Evolutionary conservation across 352 stramenopile genomes (phyloP), one percentile per base, ranked within the genome.

Genomic region (Peronospora belbahrii): DNA sequence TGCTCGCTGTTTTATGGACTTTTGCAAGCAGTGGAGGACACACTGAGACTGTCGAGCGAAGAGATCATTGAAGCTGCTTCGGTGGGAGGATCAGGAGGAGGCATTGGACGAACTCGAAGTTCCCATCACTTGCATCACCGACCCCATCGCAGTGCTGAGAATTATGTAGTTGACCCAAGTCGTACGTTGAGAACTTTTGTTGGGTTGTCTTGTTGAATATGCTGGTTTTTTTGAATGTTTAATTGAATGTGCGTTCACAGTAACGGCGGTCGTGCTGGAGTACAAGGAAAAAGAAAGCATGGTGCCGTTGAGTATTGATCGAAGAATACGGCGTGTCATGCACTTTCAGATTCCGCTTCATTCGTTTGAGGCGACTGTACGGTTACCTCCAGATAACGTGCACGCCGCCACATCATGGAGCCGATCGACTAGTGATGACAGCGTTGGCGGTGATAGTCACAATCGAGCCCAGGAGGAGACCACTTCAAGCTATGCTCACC

Each of bases 271-370:
- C 3, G 83, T 94, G 45, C 60, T 94, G 11, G 81, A 91, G 42
- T 94, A 94, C 43, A 77, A 82, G 15, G 80, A 91, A 41, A 94
- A 92, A 38, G 80, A 94, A 41, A 79, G 68, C 52, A 77, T 81
- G 55, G 72, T 94, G 44, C 75, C 81, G 19, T 70, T 67, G 33
- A 87, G 78, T 50, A 90, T 92, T 57, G 88, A 90, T 55, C 62
- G 73, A 30, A 74, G 83, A 55, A 94, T 94, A 74, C 80, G 85
- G 34, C 79, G 82, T 14, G 78, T 91, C 40, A 94, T 94, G 83
- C 83, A 94, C 41, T 88, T 92, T 47, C 70, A 87, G 58, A 89
- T 92, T 48, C 78, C 80, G 17, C 56, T 89, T 36, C 69, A 79
- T 49, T 84, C 82, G 2, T 94, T 94, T 53, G 82, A 94, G 39